Evolutionary conservation across 2,329 filamentous ascomycete species (phyloP), one percentile per base, ranked within the genome.

Genomic region (Hymenoscyphus fraxineus): DNA sequence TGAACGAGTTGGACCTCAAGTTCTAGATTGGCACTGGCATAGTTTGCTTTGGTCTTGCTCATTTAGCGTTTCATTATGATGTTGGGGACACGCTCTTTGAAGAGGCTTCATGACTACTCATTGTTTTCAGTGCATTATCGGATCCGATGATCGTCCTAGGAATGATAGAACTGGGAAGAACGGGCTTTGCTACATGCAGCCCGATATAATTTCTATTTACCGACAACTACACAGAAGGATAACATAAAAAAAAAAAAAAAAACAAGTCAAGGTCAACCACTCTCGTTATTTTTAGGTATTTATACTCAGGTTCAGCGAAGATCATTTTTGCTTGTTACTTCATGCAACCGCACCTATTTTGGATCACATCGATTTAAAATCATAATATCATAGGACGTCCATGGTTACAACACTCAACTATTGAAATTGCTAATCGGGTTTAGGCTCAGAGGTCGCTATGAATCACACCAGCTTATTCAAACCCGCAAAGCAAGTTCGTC

Each of bases 1-100:
- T 65, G 44, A 41, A 64, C 39, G 35, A 22, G 38, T 15, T 22
- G 38, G 58, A 41, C n/a, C 13, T 27, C 32, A 31, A 59, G 35
- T 32, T 44, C 7, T 59, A 57, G 55, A 57, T 13, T 57, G 35
- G 47, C 47, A 1, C 19, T 22, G 0, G 6, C 13, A 27, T 27
- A 22, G 4, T 54, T 54, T 54, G 19, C 47, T 54, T 51, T 54
- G 19, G 47, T 27, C 47, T 27, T 54, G 47, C 22, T 54, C 19
- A 54, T 5, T 54, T 54, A 54, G 47, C 47, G 47, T 54, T 54
- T 54, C 47, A 10, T 54, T 54, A 27, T 27, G 12, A 9, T 54
- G 47, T 54, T 54, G 10, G 19, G 27, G 27, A 22, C n/a, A 54
- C 47, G 19, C 22, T 54, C 7, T 27, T 27, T 13, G 13, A 54